phyloP scores from a whole-genome alignment of 192 early-diverging fungal genomes.

The Entrophospora sp. region DNA sequence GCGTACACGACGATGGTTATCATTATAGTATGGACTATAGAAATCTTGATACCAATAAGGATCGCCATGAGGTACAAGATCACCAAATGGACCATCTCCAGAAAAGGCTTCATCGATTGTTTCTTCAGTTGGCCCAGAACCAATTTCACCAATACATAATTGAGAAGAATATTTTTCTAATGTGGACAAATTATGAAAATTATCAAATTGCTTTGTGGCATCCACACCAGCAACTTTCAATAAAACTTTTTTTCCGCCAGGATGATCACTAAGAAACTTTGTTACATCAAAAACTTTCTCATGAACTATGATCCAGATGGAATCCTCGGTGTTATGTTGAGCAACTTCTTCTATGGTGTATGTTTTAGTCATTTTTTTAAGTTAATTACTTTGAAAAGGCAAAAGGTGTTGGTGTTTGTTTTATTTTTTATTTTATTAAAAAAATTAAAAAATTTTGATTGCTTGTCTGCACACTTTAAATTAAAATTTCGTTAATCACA shows the following conservation, averaged over 20 bases:
- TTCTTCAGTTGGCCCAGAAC: conserved; percentile 29
- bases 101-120: conserved; percentile 25
- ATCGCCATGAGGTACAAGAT: conserved; percentile 69
- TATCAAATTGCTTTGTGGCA: conserved; percentile 77
- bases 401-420: no score
- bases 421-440: no score
- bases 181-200: conserved; percentile 66
- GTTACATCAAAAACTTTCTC: conserved; percentile 56
- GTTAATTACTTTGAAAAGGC: no score
- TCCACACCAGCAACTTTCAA: conserved; percentile 70
- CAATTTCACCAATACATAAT: conserved; percentile 55
- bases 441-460: no score
- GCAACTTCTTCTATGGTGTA: conserved; percentile 56
- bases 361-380: conserved; percentile 13
- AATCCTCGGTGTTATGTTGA: conserved; percentile 58
- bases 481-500: no score
- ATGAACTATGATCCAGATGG: conserved; percentile 61
- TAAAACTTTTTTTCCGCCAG: conserved; percentile 62
- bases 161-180: conserved; percentile 56
- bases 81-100: conserved; percentile 58
- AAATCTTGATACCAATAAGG: conserved; percentile 67
- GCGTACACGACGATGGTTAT: conserved; percentile 56
- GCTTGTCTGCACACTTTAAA: no score
- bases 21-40: conserved; percentile 71
- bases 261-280: conserved; percentile 48